Percentiles rank a stretch among this genome's conserved stretches.
Evolutionary conservation across 768 basidiomycete species (phyloP).

Genomic region (Trametes elegans): DNA sequence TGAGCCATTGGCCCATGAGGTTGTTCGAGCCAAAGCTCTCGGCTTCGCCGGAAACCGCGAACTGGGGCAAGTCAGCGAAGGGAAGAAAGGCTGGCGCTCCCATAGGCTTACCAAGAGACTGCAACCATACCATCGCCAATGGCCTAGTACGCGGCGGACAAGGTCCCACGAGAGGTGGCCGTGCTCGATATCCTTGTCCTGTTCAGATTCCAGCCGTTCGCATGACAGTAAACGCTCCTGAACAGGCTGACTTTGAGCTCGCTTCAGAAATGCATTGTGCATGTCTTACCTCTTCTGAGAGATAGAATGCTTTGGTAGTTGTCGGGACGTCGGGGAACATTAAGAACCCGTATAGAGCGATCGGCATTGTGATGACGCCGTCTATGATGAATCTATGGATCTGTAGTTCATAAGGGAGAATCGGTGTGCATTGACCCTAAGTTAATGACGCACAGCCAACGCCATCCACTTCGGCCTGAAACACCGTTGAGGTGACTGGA

Average conservation of each 20-base stretch:
- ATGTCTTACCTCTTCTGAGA: constrained; percentile 49
- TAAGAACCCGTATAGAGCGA: constrained; percentile 68
- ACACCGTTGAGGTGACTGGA: constrained; percentile 50
- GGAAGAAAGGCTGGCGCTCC: background rate
- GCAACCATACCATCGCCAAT: constrained; percentile 70
- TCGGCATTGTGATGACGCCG: constrained; percentile 68
- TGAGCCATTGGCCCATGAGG: constrained; percentile 72
- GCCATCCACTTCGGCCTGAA: constrained; percentile 59
- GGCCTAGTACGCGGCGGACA: constrained; percentile 46
- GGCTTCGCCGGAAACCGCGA: constrained; percentile 63
- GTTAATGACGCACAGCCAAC: no score
- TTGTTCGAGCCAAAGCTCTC: constrained; percentile 71
- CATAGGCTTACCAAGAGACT: constrained; percentile 54
- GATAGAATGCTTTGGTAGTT: constrained; percentile 62
- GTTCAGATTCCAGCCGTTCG: constrained; percentile 41
- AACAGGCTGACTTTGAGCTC: background rate
- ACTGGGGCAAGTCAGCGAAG: constrained; percentile 35
- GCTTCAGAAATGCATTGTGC: background rate
- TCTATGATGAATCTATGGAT: constrained; percentile 64
- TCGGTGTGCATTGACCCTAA: no score
- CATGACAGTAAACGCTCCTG: constrained; percentile 57
- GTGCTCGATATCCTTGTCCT: constrained; percentile 38
- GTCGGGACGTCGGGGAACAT: constrained; percentile 72
- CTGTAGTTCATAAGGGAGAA: no score
- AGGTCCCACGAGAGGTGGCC: constrained; percentile 47